Percentiles rank a stretch among this genome's conserved stretches.
Evolutionary conservation across 768 basidiomycete genomes (phyloP).

Genomic region (Bullera alba): DNA sequence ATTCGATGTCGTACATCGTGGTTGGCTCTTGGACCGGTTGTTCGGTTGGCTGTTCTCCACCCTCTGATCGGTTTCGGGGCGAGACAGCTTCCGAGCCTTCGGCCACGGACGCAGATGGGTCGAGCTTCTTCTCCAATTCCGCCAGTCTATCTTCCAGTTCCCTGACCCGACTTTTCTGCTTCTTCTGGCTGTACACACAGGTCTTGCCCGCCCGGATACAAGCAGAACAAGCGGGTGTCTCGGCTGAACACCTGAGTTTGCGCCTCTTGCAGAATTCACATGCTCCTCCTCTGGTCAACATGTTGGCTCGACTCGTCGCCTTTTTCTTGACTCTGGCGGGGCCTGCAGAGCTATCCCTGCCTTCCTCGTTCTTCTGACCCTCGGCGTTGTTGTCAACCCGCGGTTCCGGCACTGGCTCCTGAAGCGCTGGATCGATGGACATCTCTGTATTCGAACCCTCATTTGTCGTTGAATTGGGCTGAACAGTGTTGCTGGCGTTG

Average conservation of each 20-base stretch:
- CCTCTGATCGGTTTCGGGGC: background rate
- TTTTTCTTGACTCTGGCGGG: no score
- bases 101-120: background rate
- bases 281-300: conserved; percentile 38
- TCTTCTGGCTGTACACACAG: conserved; percentile 37
- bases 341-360: no score
- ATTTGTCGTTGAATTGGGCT: no score
- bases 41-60: background rate
- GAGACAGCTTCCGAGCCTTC: background rate
- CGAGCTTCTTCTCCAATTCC: conserved; percentile 34
- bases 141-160: conserved; percentile 32
- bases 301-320: conserved; percentile 19
- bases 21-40: background rate
- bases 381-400: no score
- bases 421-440: no score
- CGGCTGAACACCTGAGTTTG: conserved; percentile 37
- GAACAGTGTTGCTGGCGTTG: no score
- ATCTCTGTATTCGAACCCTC: no score
- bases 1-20: no score
- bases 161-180: conserved; percentile 27
- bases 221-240: conserved; percentile 21
- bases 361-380: no score
- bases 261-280: conserved; percentile 38
- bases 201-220: conserved; percentile 18
- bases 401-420: no score